phyloP scores from a whole-genome alignment of 1,284 basidiomycete genomes.

The Leccinum solheimii region DNA sequence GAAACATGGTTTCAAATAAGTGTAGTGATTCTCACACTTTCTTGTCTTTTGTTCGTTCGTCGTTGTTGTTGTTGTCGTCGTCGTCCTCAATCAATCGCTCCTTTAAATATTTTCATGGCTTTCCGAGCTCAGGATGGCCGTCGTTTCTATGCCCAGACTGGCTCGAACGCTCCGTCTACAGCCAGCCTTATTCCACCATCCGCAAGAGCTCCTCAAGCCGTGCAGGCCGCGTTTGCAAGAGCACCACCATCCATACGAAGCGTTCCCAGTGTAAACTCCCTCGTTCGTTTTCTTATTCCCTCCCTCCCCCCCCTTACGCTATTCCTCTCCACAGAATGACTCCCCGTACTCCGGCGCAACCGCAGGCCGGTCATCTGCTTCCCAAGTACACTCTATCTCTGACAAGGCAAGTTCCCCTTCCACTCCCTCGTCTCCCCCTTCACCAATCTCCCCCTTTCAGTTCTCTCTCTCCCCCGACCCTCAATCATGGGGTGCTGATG shows the following conservation, averaged over 20 bases:
- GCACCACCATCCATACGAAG: conserved; percentile 43
- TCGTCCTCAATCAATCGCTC: conserved; percentile 17
- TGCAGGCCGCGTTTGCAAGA: conserved; percentile 49
- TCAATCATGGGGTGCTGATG: conserved; percentile 62
- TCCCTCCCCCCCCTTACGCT: neutral
- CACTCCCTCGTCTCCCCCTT: neutral
- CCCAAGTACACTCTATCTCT: conserved; percentile 41
- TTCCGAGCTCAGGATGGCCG: conserved; percentile 19
- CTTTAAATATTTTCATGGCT: conserved; percentile 26
- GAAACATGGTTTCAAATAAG: neutral
- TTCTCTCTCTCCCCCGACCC: conserved; percentile 75
- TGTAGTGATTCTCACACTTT: neutral
- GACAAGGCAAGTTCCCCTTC: conserved; percentile 42
- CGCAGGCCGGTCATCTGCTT: conserved; percentile 25
- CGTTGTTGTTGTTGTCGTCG: conserved; percentile 1
- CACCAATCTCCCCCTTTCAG: conserved; percentile 36
- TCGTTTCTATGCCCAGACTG: conserved; percentile 35
- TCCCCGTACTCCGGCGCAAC: conserved; percentile 43
- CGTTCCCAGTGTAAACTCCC: conserved; percentile 41
- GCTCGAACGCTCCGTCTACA: conserved; percentile 49
- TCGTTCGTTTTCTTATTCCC: conserved; percentile 36
- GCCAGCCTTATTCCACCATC: conserved; percentile 51
- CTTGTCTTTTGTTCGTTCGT: neutral
- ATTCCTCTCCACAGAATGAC: conserved; percentile 39
- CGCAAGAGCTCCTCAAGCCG: conserved; percentile 30